phyloP scores from a whole-genome alignment of 2,329 filamentous ascomycete genomes.

The Hypoxylon sp. region DNA sequence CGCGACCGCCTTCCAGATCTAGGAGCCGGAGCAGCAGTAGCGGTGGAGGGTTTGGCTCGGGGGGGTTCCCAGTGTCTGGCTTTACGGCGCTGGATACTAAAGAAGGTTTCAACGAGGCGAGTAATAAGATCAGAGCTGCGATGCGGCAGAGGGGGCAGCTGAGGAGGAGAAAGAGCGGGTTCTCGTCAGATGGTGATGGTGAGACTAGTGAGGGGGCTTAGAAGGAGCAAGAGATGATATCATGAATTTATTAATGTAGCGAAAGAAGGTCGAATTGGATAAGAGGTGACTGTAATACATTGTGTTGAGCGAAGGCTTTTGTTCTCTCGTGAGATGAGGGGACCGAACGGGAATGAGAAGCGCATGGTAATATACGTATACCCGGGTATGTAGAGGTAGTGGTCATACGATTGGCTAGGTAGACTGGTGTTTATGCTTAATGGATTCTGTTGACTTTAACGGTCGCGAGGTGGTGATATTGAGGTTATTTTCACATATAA shows the following conservation, averaged over 20 bases:
- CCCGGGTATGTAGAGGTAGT: constrained; percentile 1
- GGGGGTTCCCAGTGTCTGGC: constrained; percentile 75
- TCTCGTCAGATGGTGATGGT: constrained; percentile 50
- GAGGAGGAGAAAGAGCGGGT: constrained; percentile 67
- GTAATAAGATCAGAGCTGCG: constrained; percentile 84
- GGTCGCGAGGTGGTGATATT: background rate
- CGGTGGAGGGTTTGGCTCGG: constrained; percentile 72
- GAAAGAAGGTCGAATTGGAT: background rate
- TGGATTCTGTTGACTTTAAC: background rate
- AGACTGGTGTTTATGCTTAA: background rate
- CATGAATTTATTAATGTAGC: background rate
- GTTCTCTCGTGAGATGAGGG: background rate
- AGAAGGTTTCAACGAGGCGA: constrained; percentile 85
- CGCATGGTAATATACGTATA: constrained; percentile 1
- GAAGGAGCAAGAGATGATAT: background rate
- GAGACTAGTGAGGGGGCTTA: constrained; percentile 39
- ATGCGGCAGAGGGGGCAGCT: constrained; percentile 83
- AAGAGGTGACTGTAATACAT: background rate
- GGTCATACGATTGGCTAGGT: background rate
- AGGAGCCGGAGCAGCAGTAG: constrained; percentile 62
- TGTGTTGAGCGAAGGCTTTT: background rate
- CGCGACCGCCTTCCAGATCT: constrained; percentile 86
- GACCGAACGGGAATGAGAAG: background rate
- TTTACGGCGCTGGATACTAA: constrained; percentile 78
- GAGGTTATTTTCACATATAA: background rate